phyloP scores from a whole-genome alignment of 768 basidiomycete genomes.

The Amanita pseudoporphyria region DNA sequence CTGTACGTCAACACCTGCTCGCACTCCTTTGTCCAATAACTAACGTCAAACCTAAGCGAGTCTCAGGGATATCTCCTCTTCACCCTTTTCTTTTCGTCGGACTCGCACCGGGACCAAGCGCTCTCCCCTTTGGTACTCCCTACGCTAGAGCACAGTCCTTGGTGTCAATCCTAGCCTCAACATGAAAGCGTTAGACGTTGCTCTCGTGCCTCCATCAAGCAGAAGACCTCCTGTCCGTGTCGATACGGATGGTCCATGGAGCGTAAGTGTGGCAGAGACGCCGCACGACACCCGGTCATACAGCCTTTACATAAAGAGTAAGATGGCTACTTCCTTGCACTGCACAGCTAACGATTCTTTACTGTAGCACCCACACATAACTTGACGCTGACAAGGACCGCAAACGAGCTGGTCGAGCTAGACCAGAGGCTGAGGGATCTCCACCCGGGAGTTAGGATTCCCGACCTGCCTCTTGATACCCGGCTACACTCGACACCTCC shows the following conservation, averaged over 20 bases:
- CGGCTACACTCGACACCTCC: conserved; percentile 37
- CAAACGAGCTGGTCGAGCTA: conserved; percentile 71
- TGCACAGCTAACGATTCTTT: background rate
- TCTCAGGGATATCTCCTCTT: background rate
- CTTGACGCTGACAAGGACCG: conserved; percentile 74
- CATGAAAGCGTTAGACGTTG: conserved; percentile 6
- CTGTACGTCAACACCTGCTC: no score
- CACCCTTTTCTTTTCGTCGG: background rate
- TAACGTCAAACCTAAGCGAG: background rate
- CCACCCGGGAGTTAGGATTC: conserved; percentile 47
- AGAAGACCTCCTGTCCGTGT: conserved; percentile 49
- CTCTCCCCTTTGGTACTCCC: background rate
- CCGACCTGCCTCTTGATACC: conserved; percentile 51
- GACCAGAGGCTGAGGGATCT: conserved; percentile 69
- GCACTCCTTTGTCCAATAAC: no score
- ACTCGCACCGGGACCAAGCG: background rate
- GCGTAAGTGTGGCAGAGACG: conserved; percentile 80
- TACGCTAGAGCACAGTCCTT: background rate
- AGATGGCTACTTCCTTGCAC: conserved; percentile 24
- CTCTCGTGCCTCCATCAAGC: conserved; percentile 29
- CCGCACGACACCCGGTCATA: conserved; percentile 66
- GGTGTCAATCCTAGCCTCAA: background rate
- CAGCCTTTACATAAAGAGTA: conserved; percentile 87
- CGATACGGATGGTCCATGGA: conserved; percentile 78
- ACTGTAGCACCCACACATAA: conserved; percentile 77